Percentiles rank a stretch among this genome's conserved stretches.
phyloP scores from a whole-genome alignment of 768 basidiomycete species.

The Exidia glandulosa region DNA sequence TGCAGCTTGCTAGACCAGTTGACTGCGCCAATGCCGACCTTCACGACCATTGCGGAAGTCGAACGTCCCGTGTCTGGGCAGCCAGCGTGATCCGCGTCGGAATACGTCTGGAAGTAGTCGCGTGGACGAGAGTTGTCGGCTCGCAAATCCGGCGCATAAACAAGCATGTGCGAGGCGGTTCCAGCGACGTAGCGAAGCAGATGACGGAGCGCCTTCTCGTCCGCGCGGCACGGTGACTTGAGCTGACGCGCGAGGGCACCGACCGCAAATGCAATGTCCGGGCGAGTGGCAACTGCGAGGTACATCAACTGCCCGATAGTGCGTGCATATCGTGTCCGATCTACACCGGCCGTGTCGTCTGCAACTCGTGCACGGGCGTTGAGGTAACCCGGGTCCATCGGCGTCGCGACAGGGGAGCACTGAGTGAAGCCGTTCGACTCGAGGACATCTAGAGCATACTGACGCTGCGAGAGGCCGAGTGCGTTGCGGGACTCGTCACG shows the following conservation, averaged over 20 bases:
- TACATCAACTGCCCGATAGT: constrained; percentile 14
- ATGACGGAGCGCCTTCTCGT: not conserved
- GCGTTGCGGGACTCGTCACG: not conserved
- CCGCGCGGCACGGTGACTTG: not conserved
- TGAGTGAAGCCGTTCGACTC: constrained; percentile 1
- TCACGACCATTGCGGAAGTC: constrained; percentile 4
- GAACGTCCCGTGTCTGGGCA: constrained; percentile 6
- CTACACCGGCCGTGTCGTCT: constrained; percentile 9
- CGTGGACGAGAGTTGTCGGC: not conserved
- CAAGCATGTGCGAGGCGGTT: not conserved
- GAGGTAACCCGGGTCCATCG: constrained; percentile 3
- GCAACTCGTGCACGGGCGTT: not conserved
- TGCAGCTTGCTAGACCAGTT: constrained; percentile 1
- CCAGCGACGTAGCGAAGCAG: not conserved
- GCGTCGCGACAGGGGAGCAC: constrained; percentile 5
- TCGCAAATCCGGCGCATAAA: not conserved
- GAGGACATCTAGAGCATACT: constrained; percentile 5
- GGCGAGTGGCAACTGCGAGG: constrained; percentile 21
- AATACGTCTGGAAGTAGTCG: constrained; percentile 6
- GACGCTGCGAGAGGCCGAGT: constrained; percentile 4
- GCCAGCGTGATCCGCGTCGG: not conserved
- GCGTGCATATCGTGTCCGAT: constrained; percentile 15
- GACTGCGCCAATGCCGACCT: not conserved
- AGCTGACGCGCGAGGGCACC: constrained; percentile 2
- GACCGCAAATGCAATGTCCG: constrained; percentile 30